Conservation (phyloP, 1,284 basidiomycete species). For the Pseudozyma sp. region DNA sequence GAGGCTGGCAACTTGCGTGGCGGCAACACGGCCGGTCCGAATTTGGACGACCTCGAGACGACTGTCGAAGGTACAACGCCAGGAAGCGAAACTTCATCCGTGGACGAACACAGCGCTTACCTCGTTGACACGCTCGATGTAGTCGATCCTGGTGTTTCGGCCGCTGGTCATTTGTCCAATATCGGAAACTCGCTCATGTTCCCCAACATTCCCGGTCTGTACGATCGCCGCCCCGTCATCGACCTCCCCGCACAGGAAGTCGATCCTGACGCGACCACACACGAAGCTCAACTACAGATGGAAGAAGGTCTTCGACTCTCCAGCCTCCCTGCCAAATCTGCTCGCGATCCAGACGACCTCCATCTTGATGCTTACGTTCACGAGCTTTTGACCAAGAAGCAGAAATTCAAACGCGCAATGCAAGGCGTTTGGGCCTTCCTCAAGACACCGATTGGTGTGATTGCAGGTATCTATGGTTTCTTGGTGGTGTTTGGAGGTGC, state of each 20-base stretch:
- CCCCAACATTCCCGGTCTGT: slow-evolving; percentile 73
- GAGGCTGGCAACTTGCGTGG: too few species aligned
- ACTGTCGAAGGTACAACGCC: slow-evolving; percentile 5
- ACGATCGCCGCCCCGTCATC: slow-evolving; percentile 77
- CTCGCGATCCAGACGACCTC: slow-evolving; percentile 26
- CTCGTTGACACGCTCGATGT: slow-evolving; percentile 73
- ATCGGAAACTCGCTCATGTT: slow-evolving; percentile 81
- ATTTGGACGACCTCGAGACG: too few species aligned
- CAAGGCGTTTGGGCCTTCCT: slow-evolving; percentile 84
- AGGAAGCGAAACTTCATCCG: background rate
- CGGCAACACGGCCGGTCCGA: too few species aligned
- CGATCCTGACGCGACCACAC: slow-evolving; percentile 13
- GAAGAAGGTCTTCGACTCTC: slow-evolving; percentile 23
- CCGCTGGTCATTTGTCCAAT: slow-evolving; percentile 78
- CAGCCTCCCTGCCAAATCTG: background rate
- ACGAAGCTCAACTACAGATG: slow-evolving; percentile 31
- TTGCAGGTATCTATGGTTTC: slow-evolving; percentile 84
- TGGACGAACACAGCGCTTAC: slow-evolving; percentile 42
- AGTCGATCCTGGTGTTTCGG: slow-evolving; percentile 79
- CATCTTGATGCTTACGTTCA: slow-evolving; percentile 50
- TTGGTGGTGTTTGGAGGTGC: slow-evolving; percentile 52
- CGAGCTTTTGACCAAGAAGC: slow-evolving; percentile 40
- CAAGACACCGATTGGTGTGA: slow-evolving; percentile 78
- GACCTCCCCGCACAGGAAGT: slow-evolving; percentile 70
- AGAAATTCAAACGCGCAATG: slow-evolving; percentile 74